Evolutionary conservation across 495 filamentous ascomycete species (phyloP).

Genomic region (Platismatia glauca): DNA sequence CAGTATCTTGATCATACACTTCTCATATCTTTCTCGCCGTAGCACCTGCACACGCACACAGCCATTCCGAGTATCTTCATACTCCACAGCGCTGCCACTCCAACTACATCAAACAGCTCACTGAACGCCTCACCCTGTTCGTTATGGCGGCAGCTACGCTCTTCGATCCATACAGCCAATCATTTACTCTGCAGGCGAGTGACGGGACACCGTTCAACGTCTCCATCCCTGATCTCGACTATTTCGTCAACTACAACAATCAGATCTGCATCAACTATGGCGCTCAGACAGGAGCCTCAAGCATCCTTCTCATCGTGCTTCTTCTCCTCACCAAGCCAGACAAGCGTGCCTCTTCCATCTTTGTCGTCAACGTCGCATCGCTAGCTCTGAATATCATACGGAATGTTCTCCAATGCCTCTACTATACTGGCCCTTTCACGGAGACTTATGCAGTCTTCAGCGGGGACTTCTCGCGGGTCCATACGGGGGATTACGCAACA

Average conservation of each 20-base stretch:
- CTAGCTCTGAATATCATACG: conserved; percentile 53
- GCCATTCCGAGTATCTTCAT: background rate
- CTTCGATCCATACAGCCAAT: conserved; percentile 53
- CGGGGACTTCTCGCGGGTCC: conserved; percentile 47
- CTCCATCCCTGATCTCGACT: conserved; percentile 40
- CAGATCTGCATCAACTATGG: conserved; percentile 59
- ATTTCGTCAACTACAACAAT: conserved; percentile 41
- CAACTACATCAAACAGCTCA: background rate
- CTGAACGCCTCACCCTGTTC: background rate
- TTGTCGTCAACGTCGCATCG: conserved; percentile 54
- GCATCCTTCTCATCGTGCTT: conserved; percentile 57
- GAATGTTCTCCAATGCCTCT: conserved; percentile 48
- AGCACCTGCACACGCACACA: background rate
- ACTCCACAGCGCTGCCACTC: background rate
- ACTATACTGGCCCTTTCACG: conserved; percentile 49
- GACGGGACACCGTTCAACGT: conserved; percentile 48
- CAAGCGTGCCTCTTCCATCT: conserved; percentile 53
- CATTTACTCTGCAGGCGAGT: conserved; percentile 41
- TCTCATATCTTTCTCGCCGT: background rate
- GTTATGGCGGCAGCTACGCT: conserved; percentile 20
- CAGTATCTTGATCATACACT: background rate
- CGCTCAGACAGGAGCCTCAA: conserved; percentile 62
- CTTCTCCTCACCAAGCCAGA: conserved; percentile 52
- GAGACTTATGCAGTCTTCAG: conserved; percentile 51
- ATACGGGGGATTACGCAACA: conserved; percentile 37